These are phyloP conservation scores for Miamiensis avidus DNA, from an alignment of 169 alveolate genomes.

Conservation along the genomic window DNA sequence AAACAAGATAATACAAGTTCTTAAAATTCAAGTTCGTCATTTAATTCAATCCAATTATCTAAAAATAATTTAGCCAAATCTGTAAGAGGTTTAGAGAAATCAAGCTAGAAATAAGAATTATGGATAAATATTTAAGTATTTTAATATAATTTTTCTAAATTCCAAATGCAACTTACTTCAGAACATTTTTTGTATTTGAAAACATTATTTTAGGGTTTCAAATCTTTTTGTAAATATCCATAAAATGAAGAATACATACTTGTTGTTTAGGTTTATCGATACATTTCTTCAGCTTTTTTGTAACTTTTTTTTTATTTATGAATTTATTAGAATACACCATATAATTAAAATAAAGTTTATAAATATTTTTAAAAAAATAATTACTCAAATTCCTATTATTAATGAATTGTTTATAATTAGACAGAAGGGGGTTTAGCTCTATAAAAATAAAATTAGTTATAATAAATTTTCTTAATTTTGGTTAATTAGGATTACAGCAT, in stretches of 20 bases:
- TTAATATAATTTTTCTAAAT: not conserved
- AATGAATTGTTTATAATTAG: slow-evolving; percentile 23
- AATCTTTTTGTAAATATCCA: slow-evolving; percentile 35
- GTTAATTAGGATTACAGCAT: no score
- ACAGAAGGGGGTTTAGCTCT: slow-evolving; percentile 50
- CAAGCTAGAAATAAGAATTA: not conserved
- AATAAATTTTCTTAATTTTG: no score
- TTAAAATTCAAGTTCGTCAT: slow-evolving; percentile 48
- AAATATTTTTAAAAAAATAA: not conserved
- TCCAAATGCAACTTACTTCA: slow-evolving; percentile 12
- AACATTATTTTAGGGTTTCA: slow-evolving; percentile 44
- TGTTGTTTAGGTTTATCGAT: slow-evolving; percentile 38
- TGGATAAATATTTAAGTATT: not conserved
- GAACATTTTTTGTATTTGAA: slow-evolving; percentile 46
- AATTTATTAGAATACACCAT: not conserved
- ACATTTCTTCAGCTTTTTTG: slow-evolving; percentile 51
- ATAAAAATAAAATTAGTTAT: not conserved
- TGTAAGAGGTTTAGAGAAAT: slow-evolving; percentile 42
- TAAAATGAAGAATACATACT: slow-evolving; percentile 28
- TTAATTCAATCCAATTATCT: slow-evolving; percentile 48
- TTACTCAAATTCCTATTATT: slow-evolving; percentile 45
- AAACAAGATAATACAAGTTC: slow-evolving; percentile 40
- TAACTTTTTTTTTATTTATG: slow-evolving; percentile 2
- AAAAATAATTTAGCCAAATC: slow-evolving; percentile 44
- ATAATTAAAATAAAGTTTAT: not conserved